Conservation (phyloP, 805 yeast genomes). For the Kluyveromyces nonfermentans region DNA sequence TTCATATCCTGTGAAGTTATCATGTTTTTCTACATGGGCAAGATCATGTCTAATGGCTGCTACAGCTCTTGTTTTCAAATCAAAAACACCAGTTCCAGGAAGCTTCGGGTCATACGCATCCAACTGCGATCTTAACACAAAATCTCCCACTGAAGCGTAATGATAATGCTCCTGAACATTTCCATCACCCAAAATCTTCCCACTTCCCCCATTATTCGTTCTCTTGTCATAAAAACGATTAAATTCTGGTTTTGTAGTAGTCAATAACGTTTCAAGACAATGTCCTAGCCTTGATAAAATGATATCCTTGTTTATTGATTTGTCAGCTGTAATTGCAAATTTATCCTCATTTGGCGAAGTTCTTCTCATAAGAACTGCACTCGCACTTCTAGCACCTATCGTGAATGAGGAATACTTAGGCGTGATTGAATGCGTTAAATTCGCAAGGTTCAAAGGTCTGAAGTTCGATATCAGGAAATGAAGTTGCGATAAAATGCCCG, state of each 20-base stretch:
- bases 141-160: conserved; percentile 57
- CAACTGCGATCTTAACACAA: conserved; percentile 81
- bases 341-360: conserved; percentile 33
- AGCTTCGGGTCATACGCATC: conserved; percentile 70
- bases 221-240: conserved; percentile 25
- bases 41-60: conserved; percentile 76
- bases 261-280: conserved; percentile 65
- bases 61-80: conserved; percentile 85
- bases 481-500: conserved; percentile 61
- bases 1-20: conserved; percentile 57
- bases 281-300: conserved; percentile 70
- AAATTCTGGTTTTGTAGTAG: conserved; percentile 48
- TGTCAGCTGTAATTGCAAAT: conserved; percentile 64
- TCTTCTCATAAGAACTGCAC: conserved; percentile 47
- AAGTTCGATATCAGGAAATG: conserved; percentile 61
- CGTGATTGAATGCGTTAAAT: conserved; percentile 38
- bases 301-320: conserved; percentile 54
- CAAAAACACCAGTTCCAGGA: conserved; percentile 90
- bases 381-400: conserved; percentile 40
- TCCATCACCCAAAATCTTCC: conserved; percentile 6
- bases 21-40: conserved; percentile 43
- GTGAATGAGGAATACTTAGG: conserved; percentile 31
- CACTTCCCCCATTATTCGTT: conserved; percentile 10
- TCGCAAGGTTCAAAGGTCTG: conserved; percentile 41
- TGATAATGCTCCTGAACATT: conserved; percentile 42